Conservation (phyloP, 805 yeast species). For the Saccharomycopsis guyanensis region DNA sequence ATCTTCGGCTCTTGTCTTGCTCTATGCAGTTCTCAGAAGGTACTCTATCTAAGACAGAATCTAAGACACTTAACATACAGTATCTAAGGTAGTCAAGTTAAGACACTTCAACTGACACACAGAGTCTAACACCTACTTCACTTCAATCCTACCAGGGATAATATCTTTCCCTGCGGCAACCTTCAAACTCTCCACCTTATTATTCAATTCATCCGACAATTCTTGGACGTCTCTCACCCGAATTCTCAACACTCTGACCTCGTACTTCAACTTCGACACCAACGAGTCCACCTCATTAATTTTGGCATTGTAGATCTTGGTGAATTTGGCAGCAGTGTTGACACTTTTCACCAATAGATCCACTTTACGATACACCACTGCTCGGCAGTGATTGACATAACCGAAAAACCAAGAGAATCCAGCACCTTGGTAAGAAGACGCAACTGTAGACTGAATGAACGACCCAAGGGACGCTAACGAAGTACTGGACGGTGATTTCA, state of each 20-base stretch:
- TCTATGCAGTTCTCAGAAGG: no score
- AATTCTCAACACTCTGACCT: conserved; percentile 47
- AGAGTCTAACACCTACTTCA: no score
- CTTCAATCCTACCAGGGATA: no score
- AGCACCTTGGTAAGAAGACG: background rate
- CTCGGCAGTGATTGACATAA: background rate
- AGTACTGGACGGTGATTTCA: conserved; percentile 1
- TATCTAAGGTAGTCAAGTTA: no score
- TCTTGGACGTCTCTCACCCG: conserved; percentile 65
- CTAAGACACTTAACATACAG: no score
- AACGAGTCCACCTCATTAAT: conserved; percentile 45
- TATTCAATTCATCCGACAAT: conserved; percentile 25
- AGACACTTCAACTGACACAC: no score
- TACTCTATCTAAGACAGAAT: no score
- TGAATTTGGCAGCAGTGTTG: conserved; percentile 6
- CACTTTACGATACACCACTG: conserved; percentile 3
- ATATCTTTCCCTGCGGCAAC: background rate
- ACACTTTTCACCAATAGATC: conserved; percentile 11
- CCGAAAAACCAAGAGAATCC: conserved; percentile 7
- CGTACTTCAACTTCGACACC: conserved; percentile 58
- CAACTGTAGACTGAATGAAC: background rate
- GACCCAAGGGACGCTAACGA: conserved; percentile 1
- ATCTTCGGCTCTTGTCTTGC: no score
- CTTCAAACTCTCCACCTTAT: conserved; percentile 7
- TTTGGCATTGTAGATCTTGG: conserved; percentile 29